Conservation (phyloP, 495 filamentous ascomycete species). For the Lichenothelia convexa region DNA sequence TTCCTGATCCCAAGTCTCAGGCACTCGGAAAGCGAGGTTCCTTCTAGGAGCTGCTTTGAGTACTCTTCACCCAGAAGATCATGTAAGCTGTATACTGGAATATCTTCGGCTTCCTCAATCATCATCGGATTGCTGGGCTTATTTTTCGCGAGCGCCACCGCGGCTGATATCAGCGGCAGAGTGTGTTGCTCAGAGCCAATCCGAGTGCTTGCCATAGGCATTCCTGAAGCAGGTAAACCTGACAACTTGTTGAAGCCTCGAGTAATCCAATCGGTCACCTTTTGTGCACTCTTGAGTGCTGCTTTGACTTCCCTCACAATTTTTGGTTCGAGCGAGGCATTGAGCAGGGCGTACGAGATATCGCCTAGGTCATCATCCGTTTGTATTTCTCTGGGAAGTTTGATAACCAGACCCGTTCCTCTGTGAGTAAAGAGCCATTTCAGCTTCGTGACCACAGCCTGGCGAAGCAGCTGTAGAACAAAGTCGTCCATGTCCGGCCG, state of each 20-base stretch:
- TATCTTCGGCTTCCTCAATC: conserved; percentile 4
- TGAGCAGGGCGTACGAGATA: conserved; percentile 3
- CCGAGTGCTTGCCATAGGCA: neutral
- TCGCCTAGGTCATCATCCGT: conserved; percentile 17
- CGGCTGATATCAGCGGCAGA: too few species aligned
- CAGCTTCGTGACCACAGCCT: conserved; percentile 26
- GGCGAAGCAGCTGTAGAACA: conserved; percentile 34
- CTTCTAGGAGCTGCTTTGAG: conserved; percentile 13
- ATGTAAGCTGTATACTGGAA: conserved; percentile 10
- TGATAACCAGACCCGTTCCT: neutral
- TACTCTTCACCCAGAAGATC: conserved; percentile 20
- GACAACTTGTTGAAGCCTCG: neutral
- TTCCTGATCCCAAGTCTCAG: conserved; percentile 23
- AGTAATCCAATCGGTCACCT: neutral
- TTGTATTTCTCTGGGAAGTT: conserved; percentile 13
- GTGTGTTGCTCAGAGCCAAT: neutral
- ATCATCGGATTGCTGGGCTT: conserved; percentile 5
- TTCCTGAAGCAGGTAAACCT: neutral
- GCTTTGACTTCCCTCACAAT: neutral
- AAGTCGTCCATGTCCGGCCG: conserved; percentile 49
- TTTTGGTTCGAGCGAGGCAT: neutral
- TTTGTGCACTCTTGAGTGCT: conserved; percentile 2
- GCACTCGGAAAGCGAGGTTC: conserved; percentile 17
- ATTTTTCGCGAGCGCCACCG: too few species aligned
- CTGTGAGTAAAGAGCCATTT: conserved; percentile 9